Conservation (phyloP, 257 asterid species). For the Solanum pimpinellifolium region DNA sequence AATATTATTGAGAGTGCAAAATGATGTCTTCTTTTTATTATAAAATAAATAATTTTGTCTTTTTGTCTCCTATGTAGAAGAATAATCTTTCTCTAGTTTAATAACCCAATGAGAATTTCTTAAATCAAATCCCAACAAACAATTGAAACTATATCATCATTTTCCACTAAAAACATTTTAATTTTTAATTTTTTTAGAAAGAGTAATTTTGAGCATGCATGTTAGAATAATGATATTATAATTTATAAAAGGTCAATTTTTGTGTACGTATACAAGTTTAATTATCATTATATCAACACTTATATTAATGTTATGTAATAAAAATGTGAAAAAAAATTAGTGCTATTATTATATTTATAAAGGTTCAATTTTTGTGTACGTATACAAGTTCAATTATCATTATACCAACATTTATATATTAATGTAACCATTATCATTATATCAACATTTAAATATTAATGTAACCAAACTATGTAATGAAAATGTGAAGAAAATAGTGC, state of each 20-base stretch:
- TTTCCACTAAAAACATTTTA: neutral
- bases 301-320: neutral
- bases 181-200: too few species aligned
- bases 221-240: neutral
- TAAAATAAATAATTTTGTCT: neutral
- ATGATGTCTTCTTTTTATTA: neutral
- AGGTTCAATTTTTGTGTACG: neutral
- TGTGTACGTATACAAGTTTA: neutral
- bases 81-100: neutral
- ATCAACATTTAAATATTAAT: neutral
- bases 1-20: constrained; percentile 1
- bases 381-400: neutral
- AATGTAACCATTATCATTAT: neutral
- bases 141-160: neutral
- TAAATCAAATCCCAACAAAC: neutral
- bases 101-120: neutral
- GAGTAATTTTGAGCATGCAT: neutral
- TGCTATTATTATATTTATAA: neutral
- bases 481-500: neutral
- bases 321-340: neutral
- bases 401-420: neutral
- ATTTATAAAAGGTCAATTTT: neutral
- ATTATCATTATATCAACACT: neutral
- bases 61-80: constrained; percentile 8
- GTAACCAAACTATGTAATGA: neutral